Evolutionary conservation across 192 early-diverging fungal species (phyloP), one percentile per base, ranked within the genome.

Genomic region (Phlyctochytrium bullatum): DNA sequence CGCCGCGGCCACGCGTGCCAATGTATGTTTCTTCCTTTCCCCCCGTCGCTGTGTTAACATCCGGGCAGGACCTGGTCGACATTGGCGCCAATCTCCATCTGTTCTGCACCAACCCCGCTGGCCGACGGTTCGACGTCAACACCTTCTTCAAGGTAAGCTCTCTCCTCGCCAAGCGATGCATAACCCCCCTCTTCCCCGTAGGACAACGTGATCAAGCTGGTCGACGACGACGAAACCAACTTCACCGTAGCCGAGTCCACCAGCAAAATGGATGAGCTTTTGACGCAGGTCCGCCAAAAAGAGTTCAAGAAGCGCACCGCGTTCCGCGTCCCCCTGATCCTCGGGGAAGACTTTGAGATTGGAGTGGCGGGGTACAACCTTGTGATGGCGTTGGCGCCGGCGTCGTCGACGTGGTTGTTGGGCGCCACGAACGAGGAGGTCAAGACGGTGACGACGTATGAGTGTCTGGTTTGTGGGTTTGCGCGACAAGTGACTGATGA

Each of bases 341-440:
- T 93, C n/a, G 72, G 74, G 0, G 72, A 82, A 3, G 83, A 73
- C n/a, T 56, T 92, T 32, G 76, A 77, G 2, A 85, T 93, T 61
- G 90, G 88, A 4, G 76, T 93, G 23, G 78, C 77, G 60, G 90
- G 90, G 71, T 91, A n/a, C n/a, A 76, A 31, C 3, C 30, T 35
- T 62, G 3, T 59, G 51, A 68, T 50, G 51, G 34, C 31, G 20
- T 33, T 88, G 34, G 78, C 74, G 23, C 79, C 75, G 36, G 74
- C 73, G 14, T 31, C 24, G 0, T 73, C 71, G 35, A 79, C 76
- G 16, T 78, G 77, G 52, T 81, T 88, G 31, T 72, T 80, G 20
- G 78, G 76, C 0, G 75, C 80, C 27, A 73, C 72, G 30, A 81
- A 89, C 36, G 72, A 74, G 12, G 81, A 88, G 59, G 87, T 86